These are phyloP conservation scores for Penicillium egyptiacum DNA, from an alignment of 495 filamentous ascomycete genomes.

Conservation along the genomic window DNA sequence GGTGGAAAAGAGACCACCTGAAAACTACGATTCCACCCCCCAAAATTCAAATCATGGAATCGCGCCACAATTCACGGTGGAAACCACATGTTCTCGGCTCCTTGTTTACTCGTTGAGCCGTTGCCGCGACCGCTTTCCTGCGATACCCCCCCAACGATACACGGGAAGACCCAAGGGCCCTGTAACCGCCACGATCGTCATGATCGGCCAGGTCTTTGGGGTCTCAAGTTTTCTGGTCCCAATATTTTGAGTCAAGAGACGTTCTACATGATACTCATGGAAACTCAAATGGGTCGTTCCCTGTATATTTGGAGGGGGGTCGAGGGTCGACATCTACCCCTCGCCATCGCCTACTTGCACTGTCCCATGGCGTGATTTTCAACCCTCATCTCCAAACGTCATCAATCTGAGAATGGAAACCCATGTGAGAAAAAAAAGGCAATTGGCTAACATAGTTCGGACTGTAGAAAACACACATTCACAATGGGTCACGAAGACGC, in stretches of 20 bases:
- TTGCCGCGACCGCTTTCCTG: conserved; percentile 31
- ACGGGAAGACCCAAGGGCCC: conserved; percentile 12
- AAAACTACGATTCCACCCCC: neutral
- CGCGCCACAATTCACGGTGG: conserved; percentile 14
- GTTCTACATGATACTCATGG: neutral
- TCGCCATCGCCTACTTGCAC: conserved; percentile 28
- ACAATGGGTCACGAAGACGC: conserved; percentile 99
- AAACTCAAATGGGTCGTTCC: neutral
- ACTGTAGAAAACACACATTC: conserved; percentile 35
- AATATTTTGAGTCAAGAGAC: conserved; percentile 2
- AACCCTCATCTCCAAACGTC: conserved; percentile 10
- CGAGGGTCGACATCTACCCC: conserved; percentile 23
- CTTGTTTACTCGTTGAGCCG: conserved; percentile 28
- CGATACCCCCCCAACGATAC: conserved; percentile 14
- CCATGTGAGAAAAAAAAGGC: neutral
- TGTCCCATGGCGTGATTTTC: conserved; percentile 32
- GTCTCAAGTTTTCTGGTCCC: neutral
- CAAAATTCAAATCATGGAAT: conserved; percentile 9
- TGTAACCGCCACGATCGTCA: conserved; percentile 19
- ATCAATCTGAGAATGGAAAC: neutral
- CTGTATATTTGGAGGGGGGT: neutral
- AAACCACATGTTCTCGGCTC: conserved; percentile 12
- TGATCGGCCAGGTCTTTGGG: conserved; percentile 10
- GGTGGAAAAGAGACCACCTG: neutral
- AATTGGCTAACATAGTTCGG: conserved; percentile 15